A percentile compares a stretch with the other conserved stretches of the same genome.
These are phyloP conservation scores for Fraxinus ornus DNA, from an alignment of 305 asterid species.

Conservation along the genomic window DNA sequence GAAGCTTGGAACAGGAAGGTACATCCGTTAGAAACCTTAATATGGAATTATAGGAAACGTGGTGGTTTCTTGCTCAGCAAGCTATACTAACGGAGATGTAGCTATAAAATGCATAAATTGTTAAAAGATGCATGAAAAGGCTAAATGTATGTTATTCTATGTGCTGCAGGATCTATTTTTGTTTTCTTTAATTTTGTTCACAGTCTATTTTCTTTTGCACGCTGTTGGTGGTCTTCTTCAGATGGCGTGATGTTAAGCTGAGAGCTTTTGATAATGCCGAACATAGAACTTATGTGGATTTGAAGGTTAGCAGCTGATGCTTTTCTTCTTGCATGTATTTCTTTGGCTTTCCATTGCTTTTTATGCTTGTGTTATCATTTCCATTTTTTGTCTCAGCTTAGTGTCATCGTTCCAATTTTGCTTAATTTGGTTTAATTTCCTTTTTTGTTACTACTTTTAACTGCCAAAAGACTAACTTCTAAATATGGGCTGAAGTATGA, in stretches of 20 bases:
- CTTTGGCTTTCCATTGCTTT: neutral
- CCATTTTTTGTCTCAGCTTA: neutral
- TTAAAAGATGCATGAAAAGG: neutral
- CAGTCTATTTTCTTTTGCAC: neutral
- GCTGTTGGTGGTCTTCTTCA: conserved; percentile 31
- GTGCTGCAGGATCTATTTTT: neutral
- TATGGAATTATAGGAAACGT: neutral
- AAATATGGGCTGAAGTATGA: neutral
- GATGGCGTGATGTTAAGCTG: conserved; percentile 97
- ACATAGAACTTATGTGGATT: conserved; percentile 89
- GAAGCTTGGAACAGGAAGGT: conserved; percentile 99
- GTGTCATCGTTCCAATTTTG: neutral
- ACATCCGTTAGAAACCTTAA: conserved; percentile 3
- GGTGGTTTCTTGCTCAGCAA: neutral
- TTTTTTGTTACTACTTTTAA: neutral
- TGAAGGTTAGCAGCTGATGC: conserved; percentile 58
- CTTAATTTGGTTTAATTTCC: neutral
- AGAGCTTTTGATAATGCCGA: conserved; percentile 82
- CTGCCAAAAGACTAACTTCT: neutral
- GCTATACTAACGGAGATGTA: neutral
- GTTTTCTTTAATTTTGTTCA: neutral
- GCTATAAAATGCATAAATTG: neutral
- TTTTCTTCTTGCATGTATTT: conserved; percentile 1
- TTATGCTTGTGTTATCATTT: neutral
- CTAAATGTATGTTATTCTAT: neutral